Base-by-base conservation (phyloP, 2,329 filamentous ascomycete genomes). In the Kalaharituber pfeilii region DNA sequence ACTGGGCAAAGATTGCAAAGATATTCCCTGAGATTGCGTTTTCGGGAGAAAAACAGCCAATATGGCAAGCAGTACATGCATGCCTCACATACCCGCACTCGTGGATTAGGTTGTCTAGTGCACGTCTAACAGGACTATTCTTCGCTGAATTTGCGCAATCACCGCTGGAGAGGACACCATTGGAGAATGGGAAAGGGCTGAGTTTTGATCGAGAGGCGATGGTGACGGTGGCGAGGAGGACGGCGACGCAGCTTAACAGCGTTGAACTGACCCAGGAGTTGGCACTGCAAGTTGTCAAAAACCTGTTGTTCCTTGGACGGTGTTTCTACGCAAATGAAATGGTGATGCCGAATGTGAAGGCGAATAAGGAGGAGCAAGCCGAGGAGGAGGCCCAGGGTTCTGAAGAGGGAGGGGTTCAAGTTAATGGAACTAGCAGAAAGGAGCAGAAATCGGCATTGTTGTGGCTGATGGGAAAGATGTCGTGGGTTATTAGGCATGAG, bases 221-320 rank as follows among this genome's bases (percentile, higher is more conserved):
- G 70, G 68, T 77, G 15, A 69, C 75, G 49, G 66, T 80, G 24
- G 73, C 69, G 68, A 70, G 68, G 77, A 70, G 66, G 75, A 73
- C 67, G 77, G 74, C 57, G 79, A 57, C 67, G 71, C 57, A 73
- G 49, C 69, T 94, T 45, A 78, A 78, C 49, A 77, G 77, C 0
- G 73, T 76, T 0, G 76, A 75, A 51, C 67, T 89, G 6, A 80
- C 81, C 15, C 82, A 91, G 63, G 75, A 79, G 8, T 72, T 96
- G n/a, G 84, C 84, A 1, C 74, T 78, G 42, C 86, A 94, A 65
- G 80, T 80, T 11, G 79, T 85, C 3, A 83, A 86, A 60, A 86
- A 94, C 59, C 72, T 94, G 30, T 75, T 89, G 33, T 94, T 94
- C 72, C 72, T 98, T 0, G 85, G 81, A 42, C 78, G 74, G 57